Conservation (phyloP, 768 basidiomycete species). For the Boletus fagicola region DNA sequence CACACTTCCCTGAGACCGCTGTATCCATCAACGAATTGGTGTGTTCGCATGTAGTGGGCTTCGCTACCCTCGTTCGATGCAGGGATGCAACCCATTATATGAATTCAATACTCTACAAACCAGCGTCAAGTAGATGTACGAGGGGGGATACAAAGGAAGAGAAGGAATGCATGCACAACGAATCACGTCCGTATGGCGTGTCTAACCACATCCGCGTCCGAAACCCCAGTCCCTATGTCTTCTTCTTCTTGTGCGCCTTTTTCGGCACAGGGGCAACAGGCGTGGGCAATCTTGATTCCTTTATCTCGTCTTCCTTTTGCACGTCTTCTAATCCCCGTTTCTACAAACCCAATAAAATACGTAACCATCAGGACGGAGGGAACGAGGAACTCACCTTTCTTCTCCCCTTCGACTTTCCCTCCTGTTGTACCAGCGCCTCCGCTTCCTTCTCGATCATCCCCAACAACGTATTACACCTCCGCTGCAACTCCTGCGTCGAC, state of each 20-base stretch:
- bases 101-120: not conserved
- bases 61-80: not conserved
- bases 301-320: conserved; percentile 42
- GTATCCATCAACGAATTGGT: no score
- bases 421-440: conserved; percentile 60
- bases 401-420: conserved; percentile 61
- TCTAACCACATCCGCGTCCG: not conserved
- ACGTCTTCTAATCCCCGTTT: conserved; percentile 75
- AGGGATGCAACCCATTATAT: not conserved
- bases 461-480: conserved; percentile 84
- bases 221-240: conserved; percentile 40
- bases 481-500: conserved; percentile 82
- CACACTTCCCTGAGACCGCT: no score
- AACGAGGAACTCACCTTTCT: conserved; percentile 53
- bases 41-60: no score
- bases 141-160: not conserved
- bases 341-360: conserved; percentile 32
- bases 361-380: not conserved
- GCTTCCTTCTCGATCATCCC: conserved; percentile 94
- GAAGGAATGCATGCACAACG: not conserved
- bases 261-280: conserved; percentile 55
- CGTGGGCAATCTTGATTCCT: conserved; percentile 62
- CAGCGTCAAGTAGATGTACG: not conserved
- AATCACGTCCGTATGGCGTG: not conserved
- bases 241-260: conserved; percentile 67